A percentile compares a stretch with the other conserved stretches of the same genome.
Evolutionary conservation across 2,329 filamentous ascomycete species (phyloP).

Genomic region (Claviceps sp.): DNA sequence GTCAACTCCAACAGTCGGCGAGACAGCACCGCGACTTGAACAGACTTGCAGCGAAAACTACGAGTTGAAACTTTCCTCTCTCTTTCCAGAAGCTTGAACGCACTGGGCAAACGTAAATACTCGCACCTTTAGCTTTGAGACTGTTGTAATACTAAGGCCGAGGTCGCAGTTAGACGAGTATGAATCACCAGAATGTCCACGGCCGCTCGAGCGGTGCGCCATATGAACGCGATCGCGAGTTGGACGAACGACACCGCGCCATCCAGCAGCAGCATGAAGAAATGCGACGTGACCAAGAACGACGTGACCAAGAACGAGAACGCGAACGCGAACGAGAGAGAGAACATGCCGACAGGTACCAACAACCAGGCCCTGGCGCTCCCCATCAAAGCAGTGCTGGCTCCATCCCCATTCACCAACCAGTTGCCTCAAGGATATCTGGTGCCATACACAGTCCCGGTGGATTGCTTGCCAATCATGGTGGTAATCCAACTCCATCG

Average conservation of each 20-base stretch:
- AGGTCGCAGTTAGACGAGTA: conserved; percentile 16
- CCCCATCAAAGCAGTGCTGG: conserved; percentile 74
- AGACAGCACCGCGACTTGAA: background rate
- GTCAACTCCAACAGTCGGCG: conserved; percentile 1
- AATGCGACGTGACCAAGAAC: conserved; percentile 36
- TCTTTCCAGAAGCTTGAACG: background rate
- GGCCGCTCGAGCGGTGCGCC: conserved; percentile 24
- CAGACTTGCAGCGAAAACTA: background rate
- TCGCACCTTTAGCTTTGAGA: background rate
- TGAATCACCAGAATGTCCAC: conserved; percentile 35
- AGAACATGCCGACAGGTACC: conserved; percentile 47
- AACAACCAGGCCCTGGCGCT: conserved; percentile 35
- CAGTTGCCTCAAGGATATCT: conserved; percentile 68
- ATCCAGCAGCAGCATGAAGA: conserved; percentile 35
- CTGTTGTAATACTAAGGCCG: conserved; percentile 1
- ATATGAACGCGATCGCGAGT: conserved; percentile 36
- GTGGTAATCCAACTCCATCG: conserved; percentile 38
- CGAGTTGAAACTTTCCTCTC: background rate
- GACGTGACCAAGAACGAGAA: conserved; percentile 47
- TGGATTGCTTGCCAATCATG: conserved; percentile 67
- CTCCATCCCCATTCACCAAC: conserved; percentile 86
- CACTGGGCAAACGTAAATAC: background rate
- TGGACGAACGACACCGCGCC: conserved; percentile 34
- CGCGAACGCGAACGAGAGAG: conserved; percentile 36
- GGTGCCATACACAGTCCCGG: conserved; percentile 86